These are phyloP conservation scores for Parasarocladium wereldwijsianum DNA, from an alignment of 2,329 filamentous ascomycete species.

Conservation along the genomic window DNA sequence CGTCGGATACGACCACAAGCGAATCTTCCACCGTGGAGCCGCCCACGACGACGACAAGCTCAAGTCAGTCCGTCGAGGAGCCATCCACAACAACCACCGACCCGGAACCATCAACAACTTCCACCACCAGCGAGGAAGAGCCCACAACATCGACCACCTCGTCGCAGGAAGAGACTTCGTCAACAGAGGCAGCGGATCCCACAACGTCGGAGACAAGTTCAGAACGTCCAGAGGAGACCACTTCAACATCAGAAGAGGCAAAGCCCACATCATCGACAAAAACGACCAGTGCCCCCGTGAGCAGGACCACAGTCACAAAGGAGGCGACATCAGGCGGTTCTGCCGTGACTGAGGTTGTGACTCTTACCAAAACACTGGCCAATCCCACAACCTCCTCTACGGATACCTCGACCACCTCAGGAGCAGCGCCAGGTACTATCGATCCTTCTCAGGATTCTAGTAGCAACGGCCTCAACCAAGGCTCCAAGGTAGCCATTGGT, in stretches of 20 bases:
- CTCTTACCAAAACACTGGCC: conserved; percentile 5
- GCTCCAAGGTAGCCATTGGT: conserved; percentile 73
- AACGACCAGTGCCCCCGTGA: neutral
- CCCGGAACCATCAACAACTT: conserved; percentile 5
- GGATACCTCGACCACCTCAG: neutral
- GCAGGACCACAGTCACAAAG: conserved; percentile 1
- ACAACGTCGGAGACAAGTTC: neutral
- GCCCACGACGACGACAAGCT: conserved; percentile 8
- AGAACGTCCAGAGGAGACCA: neutral
- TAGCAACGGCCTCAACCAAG: conserved; percentile 36
- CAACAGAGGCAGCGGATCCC: conserved; percentile 2
- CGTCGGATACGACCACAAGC: conserved; percentile 5
- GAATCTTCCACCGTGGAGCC: conserved; percentile 5
- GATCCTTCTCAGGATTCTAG: conserved; percentile 12
- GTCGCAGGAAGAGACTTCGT: conserved; percentile 4
- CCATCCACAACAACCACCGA: conserved; percentile 3
- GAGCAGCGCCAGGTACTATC: conserved; percentile 8
- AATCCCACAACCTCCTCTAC: neutral
- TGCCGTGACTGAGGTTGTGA: conserved; percentile 5
- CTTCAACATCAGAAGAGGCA: conserved; percentile 1
- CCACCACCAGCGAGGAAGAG: conserved; percentile 5
- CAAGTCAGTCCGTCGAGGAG: conserved; percentile 6
- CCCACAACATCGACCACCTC: conserved; percentile 10
- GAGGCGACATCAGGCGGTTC: conserved; percentile 3
- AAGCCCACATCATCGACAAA: conserved; percentile 2